These are phyloP conservation scores for Ramularia endophylla DNA, from an alignment of 2,329 filamentous ascomycete genomes.

Conservation along the genomic window DNA sequence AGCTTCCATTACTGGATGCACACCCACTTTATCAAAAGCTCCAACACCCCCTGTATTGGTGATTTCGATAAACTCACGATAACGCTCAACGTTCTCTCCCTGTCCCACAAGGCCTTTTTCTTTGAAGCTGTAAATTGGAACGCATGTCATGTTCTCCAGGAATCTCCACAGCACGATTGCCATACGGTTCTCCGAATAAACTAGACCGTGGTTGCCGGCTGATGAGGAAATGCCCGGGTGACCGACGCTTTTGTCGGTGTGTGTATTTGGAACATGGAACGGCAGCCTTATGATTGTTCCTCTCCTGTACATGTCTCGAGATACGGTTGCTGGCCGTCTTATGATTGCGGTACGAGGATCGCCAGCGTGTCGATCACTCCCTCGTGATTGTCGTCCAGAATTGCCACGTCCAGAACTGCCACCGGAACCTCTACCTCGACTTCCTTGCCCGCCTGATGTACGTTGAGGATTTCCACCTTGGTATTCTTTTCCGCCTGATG, in stretches of 20 bases:
- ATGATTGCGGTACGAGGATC: too few species aligned
- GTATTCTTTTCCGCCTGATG: too few species aligned
- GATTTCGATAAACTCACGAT: background rate
- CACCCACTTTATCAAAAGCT: background rate
- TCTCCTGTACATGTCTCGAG: too few species aligned
- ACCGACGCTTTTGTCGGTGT: background rate
- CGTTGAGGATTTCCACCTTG: too few species aligned
- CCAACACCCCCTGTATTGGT: background rate
- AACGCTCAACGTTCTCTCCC: background rate
- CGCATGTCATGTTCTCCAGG: conserved; percentile 3
- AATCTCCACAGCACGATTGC: conserved; percentile 5
- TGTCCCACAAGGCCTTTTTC: background rate
- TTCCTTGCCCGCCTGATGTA: too few species aligned
- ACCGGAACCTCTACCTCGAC: too few species aligned
- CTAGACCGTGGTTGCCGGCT: background rate
- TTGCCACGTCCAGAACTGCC: too few species aligned
- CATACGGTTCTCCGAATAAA: conserved; percentile 8
- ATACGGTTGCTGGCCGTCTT: too few species aligned
- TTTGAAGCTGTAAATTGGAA: conserved; percentile 4
- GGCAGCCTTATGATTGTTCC: conserved; percentile 16
- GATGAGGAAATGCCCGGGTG: background rate
- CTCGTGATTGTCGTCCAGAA: too few species aligned
- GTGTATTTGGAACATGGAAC: conserved; percentile 15
- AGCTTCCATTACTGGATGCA: background rate
- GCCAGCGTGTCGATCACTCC: too few species aligned